Percentiles rank a stretch among this genome's conserved stretches.
These are phyloP conservation scores for Rhododendron williamsianum DNA, from an alignment of 148 eudicot species.

Conservation along the genomic window DNA sequence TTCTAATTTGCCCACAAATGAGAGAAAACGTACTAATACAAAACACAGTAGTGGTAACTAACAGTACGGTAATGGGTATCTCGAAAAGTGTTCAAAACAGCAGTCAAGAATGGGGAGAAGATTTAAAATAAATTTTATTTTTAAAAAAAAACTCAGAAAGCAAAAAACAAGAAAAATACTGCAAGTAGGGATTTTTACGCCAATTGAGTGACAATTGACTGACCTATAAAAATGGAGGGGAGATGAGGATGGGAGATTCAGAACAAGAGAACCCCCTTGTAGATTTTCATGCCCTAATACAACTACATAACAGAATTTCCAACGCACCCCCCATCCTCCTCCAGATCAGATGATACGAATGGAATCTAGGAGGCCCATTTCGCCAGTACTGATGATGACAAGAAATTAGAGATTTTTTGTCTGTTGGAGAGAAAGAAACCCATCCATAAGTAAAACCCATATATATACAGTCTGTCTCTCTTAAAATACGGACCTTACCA, in stretches of 20 bases:
- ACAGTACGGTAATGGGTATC: background rate
- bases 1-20: background rate
- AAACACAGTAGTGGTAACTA: background rate
- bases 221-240: constrained; percentile 14
- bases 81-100: background rate
- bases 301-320: background rate
- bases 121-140: background rate
- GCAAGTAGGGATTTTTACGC: background rate
- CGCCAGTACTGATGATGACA: background rate
- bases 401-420: background rate
- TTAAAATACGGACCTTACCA: no score
- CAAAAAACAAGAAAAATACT: constrained; percentile 2
- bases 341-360: constrained; percentile 12
- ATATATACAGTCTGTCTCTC: no score
- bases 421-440: background rate
- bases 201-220: constrained; percentile 1
- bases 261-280: background rate
- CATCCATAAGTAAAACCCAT: no score
- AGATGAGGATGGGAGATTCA: constrained; percentile 4
- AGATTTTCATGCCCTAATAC: constrained; percentile 14
- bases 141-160: background rate
- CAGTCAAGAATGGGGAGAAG: background rate
- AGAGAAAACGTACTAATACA: background rate
- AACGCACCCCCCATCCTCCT: background rate
- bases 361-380: constrained; percentile 4